A percentile compares a stretch with the other conserved stretches of the same genome.
These are phyloP conservation scores for Kodamaea restingae DNA, from an alignment of 805 yeast genomes.

Conservation along the genomic window DNA sequence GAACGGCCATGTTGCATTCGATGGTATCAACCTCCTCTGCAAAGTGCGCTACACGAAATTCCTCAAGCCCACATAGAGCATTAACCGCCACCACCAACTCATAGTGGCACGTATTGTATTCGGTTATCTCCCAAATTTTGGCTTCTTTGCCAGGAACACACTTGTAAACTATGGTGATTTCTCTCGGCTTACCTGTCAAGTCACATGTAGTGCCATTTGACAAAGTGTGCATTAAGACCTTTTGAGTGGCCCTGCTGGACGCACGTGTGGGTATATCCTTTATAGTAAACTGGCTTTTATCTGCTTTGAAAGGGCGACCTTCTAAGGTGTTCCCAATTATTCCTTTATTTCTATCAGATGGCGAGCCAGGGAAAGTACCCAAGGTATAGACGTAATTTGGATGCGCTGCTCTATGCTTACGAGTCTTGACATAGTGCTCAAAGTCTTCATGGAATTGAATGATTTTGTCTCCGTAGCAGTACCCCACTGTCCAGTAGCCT, in stretches of 20 bases:
- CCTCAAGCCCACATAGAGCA: slow-evolving; percentile 41
- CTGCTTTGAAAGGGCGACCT: neutral
- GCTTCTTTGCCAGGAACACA: slow-evolving; percentile 40
- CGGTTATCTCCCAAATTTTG: slow-evolving; percentile 38
- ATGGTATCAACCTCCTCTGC: neutral
- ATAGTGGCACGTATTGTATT: slow-evolving; percentile 56
- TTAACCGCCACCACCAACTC: slow-evolving; percentile 49
- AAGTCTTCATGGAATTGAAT: slow-evolving; percentile 45
- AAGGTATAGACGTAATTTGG: slow-evolving; percentile 34
- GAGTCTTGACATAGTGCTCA: slow-evolving; percentile 19
- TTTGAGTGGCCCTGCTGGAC: slow-evolving; percentile 17
- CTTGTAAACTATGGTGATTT: slow-evolving; percentile 51
- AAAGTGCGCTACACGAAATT: slow-evolving; percentile 18
- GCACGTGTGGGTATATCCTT: neutral
- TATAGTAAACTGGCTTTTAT: slow-evolving; percentile 1
- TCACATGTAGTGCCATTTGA: slow-evolving; percentile 56
- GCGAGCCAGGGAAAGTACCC: slow-evolving; percentile 31
- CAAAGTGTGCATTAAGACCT: slow-evolving; percentile 35
- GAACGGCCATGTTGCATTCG: neutral
- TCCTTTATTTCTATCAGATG: neutral
- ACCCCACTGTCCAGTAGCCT: slow-evolving; percentile 54
- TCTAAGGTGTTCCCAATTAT: neutral
- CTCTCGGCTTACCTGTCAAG: slow-evolving; percentile 49
- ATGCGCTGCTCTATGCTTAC: slow-evolving; percentile 25
- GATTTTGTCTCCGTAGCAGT: slow-evolving; percentile 46